Percentiles rank a stretch among this genome's conserved stretches.
Conservation (phyloP, 345 rosid species). For the Brassica rapa region DNA sequence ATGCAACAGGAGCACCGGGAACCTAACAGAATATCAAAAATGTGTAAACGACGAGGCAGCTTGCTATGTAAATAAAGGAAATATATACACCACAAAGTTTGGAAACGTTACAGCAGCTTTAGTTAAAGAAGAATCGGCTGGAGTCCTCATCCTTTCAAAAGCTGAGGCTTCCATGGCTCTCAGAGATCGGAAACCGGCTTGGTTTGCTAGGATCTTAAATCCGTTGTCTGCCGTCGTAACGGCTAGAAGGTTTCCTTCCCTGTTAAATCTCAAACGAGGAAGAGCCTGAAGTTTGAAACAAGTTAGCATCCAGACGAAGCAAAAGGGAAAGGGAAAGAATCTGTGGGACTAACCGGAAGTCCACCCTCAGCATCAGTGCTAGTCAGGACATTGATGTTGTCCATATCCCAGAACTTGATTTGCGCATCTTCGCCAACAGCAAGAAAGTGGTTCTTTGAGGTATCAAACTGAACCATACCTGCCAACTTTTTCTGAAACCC, state of each 20-base stretch:
- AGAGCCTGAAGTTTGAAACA: slow-evolving; percentile 48
- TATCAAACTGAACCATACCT: slow-evolving; percentile 81
- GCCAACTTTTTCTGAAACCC: slow-evolving; percentile 67
- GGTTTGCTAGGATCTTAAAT: slow-evolving; percentile 83
- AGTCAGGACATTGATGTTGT: slow-evolving; percentile 53
- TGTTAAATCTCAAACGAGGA: slow-evolving; percentile 82
- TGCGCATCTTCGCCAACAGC: slow-evolving; percentile 89
- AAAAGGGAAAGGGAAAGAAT: slow-evolving; percentile 3
- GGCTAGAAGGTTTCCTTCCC: slow-evolving; percentile 88
- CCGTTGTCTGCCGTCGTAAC: slow-evolving; percentile 88
- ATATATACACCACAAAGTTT: slow-evolving; percentile 5
- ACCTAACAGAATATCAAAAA: slow-evolving; percentile 48
- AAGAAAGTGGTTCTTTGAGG: slow-evolving; percentile 81
- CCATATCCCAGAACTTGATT: slow-evolving; percentile 97
- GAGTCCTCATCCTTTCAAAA: slow-evolving; percentile 65
- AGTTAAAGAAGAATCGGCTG: slow-evolving; percentile 57
- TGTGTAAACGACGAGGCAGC: slow-evolving; percentile 7
- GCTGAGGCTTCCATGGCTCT: slow-evolving; percentile 57
- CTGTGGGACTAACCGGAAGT: slow-evolving; percentile 60
- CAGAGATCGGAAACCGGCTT: slow-evolving; percentile 64
- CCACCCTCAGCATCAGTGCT: slow-evolving; percentile 85
- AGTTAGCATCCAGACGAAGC: slow-evolving; percentile 1
- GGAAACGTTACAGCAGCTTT: slow-evolving; percentile 45
- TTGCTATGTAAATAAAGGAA: slow-evolving; percentile 12
- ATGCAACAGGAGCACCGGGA: slow-evolving; percentile 57